Conservation (phyloP, 1,284 basidiomycete species). For the Tylopilus sp. region DNA sequence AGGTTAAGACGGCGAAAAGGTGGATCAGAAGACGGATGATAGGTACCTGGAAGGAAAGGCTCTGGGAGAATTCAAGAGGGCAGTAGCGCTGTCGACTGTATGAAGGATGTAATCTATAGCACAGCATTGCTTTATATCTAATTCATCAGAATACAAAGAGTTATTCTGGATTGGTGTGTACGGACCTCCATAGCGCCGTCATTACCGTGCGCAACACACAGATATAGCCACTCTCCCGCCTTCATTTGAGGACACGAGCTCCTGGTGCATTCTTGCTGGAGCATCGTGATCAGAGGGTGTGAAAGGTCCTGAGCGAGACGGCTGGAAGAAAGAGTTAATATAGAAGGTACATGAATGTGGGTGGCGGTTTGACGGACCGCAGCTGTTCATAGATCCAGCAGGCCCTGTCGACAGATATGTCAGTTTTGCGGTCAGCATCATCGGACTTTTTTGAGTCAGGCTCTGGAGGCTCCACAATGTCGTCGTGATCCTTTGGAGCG, state of each 20-base stretch:
- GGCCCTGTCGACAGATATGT: constrained; percentile 66
- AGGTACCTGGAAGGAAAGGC: constrained; percentile 85
- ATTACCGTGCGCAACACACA: constrained; percentile 90
- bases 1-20: constrained; percentile 22
- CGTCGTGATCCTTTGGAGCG: constrained; percentile 34
- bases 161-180: constrained; percentile 5
- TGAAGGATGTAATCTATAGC: constrained; percentile 98
- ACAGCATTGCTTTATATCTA: constrained; percentile 72
- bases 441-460: constrained; percentile 38
- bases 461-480: constrained; percentile 40
- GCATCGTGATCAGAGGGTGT: constrained; percentile 81
- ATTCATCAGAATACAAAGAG: constrained; percentile 9
- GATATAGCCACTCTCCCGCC: constrained; percentile 93
- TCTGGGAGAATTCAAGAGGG: constrained; percentile 86
- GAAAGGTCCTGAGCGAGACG: constrained; percentile 91
- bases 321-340: constrained; percentile 39
- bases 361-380: constrained; percentile 48
- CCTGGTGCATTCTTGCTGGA: constrained; percentile 83
- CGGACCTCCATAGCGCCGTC: constrained; percentile 73
- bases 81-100: constrained; percentile 90
- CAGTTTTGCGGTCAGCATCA: constrained; percentile 43
- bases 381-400: constrained; percentile 97
- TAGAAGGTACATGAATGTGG: background rate
- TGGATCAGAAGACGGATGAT: constrained; percentile 16
- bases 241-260: constrained; percentile 93